These are phyloP conservation scores for Grosmannia serpens DNA, from an alignment of 2,329 filamentous ascomycete genomes.

Conservation along the genomic window DNA sequence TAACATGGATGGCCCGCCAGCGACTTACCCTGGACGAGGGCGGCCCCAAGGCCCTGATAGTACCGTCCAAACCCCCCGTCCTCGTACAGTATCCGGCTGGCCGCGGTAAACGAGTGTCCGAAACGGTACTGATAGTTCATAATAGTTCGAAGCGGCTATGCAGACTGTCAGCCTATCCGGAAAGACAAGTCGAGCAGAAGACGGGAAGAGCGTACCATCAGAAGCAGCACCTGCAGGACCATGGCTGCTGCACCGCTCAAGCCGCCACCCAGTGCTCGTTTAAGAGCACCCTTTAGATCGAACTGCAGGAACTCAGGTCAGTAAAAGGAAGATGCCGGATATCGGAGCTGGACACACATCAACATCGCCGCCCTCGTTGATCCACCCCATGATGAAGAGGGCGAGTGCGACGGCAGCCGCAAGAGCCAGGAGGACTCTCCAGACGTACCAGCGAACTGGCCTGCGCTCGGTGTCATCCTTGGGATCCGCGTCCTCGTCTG, in stretches of 20 bases:
- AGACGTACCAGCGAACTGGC: conserved; percentile 13
- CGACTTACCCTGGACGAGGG: conserved; percentile 29
- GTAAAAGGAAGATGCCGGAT: too few relatives aligned
- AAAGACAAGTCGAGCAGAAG: background rate
- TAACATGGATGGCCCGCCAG: background rate
- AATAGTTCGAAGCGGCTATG: conserved; percentile 33
- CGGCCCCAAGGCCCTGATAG: conserved; percentile 32
- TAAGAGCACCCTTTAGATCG: conserved; percentile 30
- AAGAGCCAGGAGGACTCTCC: conserved; percentile 23
- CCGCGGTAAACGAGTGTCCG: conserved; percentile 27
- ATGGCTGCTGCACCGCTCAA: conserved; percentile 36
- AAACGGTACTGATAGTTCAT: conserved; percentile 41
- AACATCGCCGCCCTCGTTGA: conserved; percentile 29
- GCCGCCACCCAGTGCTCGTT: conserved; percentile 31
- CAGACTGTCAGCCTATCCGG: background rate
- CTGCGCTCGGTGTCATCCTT: background rate
- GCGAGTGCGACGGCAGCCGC: conserved; percentile 19
- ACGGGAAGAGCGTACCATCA: conserved; percentile 27
- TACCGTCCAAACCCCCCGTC: conserved; percentile 31
- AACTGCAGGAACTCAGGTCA: conserved; percentile 21
- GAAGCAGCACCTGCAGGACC: conserved; percentile 33
- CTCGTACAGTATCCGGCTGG: conserved; percentile 27
- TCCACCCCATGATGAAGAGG: conserved; percentile 33
- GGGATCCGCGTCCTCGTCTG: background rate
- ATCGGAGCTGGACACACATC: conserved; percentile 18